Base-by-base conservation (phyloP, 2,329 filamentous ascomycete genomes). In the Microsporum ferrugineum region DNA sequence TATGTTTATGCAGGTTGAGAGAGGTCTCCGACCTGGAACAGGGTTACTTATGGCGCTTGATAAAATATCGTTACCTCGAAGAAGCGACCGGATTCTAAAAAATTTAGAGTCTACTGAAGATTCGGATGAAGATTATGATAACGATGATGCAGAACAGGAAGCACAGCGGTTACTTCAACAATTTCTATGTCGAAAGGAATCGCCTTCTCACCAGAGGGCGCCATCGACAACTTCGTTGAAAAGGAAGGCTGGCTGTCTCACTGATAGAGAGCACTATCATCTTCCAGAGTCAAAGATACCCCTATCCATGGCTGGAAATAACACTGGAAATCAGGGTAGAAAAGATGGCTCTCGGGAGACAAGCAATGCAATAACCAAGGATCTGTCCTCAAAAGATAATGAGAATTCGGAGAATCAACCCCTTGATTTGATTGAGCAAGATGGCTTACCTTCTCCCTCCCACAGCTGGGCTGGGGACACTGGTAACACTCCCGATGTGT, bases 101-200 rank as follows among this genome's bases (percentile, higher is more conserved):
- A 6, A 4, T 29, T 29, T 34, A 4, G 2, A 23, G 10, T 31
- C 23, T 5, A n/a, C 39, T 4, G 23, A 27, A 38, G 23, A 59
- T 7, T 47, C 6, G 2, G 57, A 59, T 45, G 39, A 59, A 17
- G 39, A 27, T 12, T 34, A 12, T 12, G 68, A 70, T 6, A 66
- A 67, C 29, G 62, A 64, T 2, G 57, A 61, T 12, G 17, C 66
- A 14, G 60, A 65, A 31, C 65, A 66, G 58, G 68, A 67, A 45
- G 65, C 66, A 3, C 60, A 67, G 59, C 57, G 64, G 7, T 55
- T 72, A 14, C 66, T 72, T 17, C 66, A 67, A 7, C 66, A 65
- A 38, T 72, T 72, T 57, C 56, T 65, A 67, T 60, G 62, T 60
- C 29, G 27, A 1, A 33, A n/a, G 4, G 3, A n/a, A 6, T n/a